Base-by-base conservation (phyloP, 2,329 filamentous ascomycete genomes). In the Periconia macrospinosa region DNA sequence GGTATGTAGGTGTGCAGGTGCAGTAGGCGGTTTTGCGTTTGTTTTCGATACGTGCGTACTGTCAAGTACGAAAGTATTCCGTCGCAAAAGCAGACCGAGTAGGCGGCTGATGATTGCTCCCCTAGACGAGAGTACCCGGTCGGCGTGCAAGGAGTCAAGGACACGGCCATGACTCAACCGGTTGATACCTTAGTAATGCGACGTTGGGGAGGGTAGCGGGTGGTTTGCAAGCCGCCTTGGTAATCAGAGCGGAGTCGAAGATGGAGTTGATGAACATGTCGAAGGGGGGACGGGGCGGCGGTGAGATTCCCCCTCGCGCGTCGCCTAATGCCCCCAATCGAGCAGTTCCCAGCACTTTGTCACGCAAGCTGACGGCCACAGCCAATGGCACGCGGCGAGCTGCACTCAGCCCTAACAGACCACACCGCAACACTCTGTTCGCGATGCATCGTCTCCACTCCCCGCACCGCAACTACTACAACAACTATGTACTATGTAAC, bases 21-120 rank as follows among this genome's bases (percentile, higher is more conserved):
- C 47, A 45, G 54, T 49, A 54, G 56, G 50, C 45, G 53, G 56
- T 58, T 58, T 57, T 57, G 58, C 46, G 46, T 30, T n/a, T 18
- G 41, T 23, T 30, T n/a, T 47, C 49, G 53, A 45, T 43, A 45
- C 52, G 43, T 40, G 50, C 47, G 41, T 50, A 47, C 20, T 35
- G 11, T 20, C 43, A 54, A 42, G 49, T 49, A 45, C 45, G 47
- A 41, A 30, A n/a, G 5, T 27, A 8, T 27, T 37, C 3, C 33
- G 15, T 13, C 11, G 15, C 33, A 37, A 37, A 13, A 8, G 30
- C 30, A 7, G 8, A 33, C 13, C 13, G 8, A 33, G 30, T n/a
- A n/a, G 30, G 30, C 30, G 30, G 30, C 30, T 13, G 30, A 37
- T n/a, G 6, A n/a, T 37, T 37, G 33, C 33, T 37, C 15, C 11